Conservation (phyloP, 2,329 filamentous ascomycete genomes). For the Ceratocystis papillata region DNA sequence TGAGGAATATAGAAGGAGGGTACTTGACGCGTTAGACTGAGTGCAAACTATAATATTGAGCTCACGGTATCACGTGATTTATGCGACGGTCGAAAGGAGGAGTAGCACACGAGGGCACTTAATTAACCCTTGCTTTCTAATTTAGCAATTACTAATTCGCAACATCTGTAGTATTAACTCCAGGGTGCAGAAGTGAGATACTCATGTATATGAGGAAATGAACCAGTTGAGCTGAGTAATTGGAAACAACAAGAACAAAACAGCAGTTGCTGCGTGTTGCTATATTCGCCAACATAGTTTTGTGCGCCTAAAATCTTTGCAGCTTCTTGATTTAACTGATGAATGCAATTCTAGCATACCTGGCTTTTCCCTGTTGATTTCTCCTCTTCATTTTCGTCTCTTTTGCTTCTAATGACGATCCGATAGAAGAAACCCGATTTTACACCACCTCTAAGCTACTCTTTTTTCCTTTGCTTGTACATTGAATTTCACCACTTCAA, state of each 20-base stretch:
- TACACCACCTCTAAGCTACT: background rate
- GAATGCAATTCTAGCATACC: background rate
- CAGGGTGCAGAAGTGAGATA: too few relatives aligned
- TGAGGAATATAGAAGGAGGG: background rate
- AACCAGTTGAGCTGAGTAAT: background rate
- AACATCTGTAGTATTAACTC: background rate
- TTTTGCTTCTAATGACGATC: background rate
- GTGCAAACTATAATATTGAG: background rate
- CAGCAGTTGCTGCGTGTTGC: background rate
- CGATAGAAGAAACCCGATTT: constrained; percentile 9
- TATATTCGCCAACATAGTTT: constrained; percentile 5
- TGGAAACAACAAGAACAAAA: constrained; percentile 1
- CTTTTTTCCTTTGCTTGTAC: background rate
- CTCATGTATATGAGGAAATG: too few relatives aligned
- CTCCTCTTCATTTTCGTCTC: background rate
- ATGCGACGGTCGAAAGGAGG: background rate
- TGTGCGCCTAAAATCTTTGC: constrained; percentile 11
- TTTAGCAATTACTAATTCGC: background rate
- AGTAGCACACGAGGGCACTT: background rate
- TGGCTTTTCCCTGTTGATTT: constrained; percentile 6
- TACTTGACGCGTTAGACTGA: background rate
- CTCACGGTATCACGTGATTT: constrained; percentile 2
- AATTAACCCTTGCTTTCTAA: too few relatives aligned
- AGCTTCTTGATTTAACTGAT: background rate
- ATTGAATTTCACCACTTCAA: background rate